A percentile compares a stretch with the other conserved stretches of the same genome.
Evolutionary conservation across 805 yeast species (phyloP).

Genomic region (Isabelozyma gotoi): DNA sequence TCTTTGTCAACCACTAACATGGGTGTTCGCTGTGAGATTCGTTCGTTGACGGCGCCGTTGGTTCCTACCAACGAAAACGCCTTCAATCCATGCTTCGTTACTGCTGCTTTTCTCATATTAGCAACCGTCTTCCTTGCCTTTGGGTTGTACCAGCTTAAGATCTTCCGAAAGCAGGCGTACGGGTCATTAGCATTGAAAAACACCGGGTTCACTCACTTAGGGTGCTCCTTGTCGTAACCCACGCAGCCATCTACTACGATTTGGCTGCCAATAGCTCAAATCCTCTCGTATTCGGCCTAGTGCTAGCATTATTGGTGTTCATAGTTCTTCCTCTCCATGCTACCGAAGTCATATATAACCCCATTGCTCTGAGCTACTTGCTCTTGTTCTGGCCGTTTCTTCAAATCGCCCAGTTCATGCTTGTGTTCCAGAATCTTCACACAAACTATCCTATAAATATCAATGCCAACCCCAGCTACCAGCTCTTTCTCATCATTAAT

Average conservation of each 20-base stretch:
- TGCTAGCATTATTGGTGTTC: conserved; percentile 13
- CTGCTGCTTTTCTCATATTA: conserved; percentile 9
- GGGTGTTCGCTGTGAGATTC: neutral
- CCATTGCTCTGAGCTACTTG: conserved; percentile 20
- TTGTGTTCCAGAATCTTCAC: conserved; percentile 25
- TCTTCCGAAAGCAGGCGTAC: conserved; percentile 3
- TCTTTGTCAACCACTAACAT: neutral
- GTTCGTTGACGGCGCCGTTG: conserved; percentile 13
- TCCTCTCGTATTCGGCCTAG: conserved; percentile 11
- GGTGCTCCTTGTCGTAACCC: neutral
- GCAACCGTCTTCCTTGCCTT: conserved; percentile 5
- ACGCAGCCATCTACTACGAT: conserved; percentile 9
- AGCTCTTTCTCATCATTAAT: conserved; percentile 25
- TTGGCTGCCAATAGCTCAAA: neutral
- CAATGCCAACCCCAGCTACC: conserved; percentile 13
- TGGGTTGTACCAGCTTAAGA: conserved; percentile 1
- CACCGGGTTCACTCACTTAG: conserved; percentile 27
- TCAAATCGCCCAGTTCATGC: conserved; percentile 12
- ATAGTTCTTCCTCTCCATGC: conserved; percentile 26
- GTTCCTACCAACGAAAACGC: conserved; percentile 27
- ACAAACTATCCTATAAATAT: conserved; percentile 22
- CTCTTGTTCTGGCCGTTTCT: conserved; percentile 30
- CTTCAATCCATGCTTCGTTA: conserved; percentile 34
- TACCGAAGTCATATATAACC: conserved; percentile 19
- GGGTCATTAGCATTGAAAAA: conserved; percentile 20